These are phyloP conservation scores for Quercus lobata DNA, from an alignment of 331 rosid species.

Conservation along the genomic window DNA sequence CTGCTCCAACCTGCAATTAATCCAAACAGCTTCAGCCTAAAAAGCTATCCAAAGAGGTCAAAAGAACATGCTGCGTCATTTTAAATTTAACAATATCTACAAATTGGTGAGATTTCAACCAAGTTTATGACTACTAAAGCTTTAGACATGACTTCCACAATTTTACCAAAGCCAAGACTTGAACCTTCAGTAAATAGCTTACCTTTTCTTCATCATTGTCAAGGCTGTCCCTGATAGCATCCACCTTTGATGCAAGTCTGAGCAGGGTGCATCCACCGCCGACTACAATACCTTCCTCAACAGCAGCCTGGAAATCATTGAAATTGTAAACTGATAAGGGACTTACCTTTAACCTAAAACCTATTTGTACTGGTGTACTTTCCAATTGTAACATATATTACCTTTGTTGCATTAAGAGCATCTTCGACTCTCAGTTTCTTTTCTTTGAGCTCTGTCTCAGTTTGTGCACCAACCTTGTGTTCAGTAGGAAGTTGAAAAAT, in stretches of 20 bases:
- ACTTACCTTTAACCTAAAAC: neutral
- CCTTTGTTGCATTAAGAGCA: conserved; percentile 99
- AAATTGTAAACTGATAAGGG: neutral
- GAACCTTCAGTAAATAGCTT: conserved; percentile 1
- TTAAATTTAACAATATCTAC: neutral
- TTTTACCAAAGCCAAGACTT: neutral
- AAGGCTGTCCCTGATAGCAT: conserved; percentile 72
- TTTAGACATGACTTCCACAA: neutral
- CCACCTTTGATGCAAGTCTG: conserved; percentile 94
- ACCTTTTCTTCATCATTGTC: conserved; percentile 94
- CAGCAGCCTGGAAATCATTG: conserved; percentile 77
- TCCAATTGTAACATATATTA: conserved; percentile 4
- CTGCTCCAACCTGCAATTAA: conserved; percentile 85
- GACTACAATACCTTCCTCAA: conserved; percentile 98
- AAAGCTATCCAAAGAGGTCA: neutral
- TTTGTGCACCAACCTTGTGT: conserved; percentile 94
- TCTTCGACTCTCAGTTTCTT: conserved; percentile 97
- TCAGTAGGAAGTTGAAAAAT: neutral
- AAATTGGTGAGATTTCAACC: neutral
- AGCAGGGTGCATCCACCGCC: conserved; percentile 98
- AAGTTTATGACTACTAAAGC: neutral
- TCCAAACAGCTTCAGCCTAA: neutral
- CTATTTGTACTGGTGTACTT: neutral
- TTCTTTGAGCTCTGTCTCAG: conserved; percentile 98
- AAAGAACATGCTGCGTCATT: neutral